Base-by-base conservation (phyloP, 2,329 filamentous ascomycete genomes). In the Stagonosporopsis cucurbitacearum region DNA sequence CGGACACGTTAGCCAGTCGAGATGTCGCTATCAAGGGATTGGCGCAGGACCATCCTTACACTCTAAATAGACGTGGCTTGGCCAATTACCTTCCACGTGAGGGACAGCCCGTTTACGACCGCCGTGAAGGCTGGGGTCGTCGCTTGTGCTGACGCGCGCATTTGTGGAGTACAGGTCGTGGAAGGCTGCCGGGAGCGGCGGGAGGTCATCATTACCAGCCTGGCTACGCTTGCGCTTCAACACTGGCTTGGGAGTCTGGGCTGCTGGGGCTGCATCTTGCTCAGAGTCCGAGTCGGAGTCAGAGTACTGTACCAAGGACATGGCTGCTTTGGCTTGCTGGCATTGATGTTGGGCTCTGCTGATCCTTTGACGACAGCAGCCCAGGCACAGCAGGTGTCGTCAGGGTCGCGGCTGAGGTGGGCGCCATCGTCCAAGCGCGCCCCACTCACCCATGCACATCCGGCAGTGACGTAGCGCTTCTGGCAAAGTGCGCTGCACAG, bases 61-160 rank as follows among this genome's bases (percentile, higher is more conserved):
- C 79, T 98, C 94, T 53, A 96, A 81, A 74, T 96, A 98, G 41
- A 98, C 73, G 76, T 98, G 94, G 30, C 88, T 92, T 1, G 94
- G 92, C 95, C 95, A 99, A 74, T 92, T 91, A 57, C 95, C 95
- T 56, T 87, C 85, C 23, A 94, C 81, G 76, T 99, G 95, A 22
- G 94, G 93, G 44, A 87, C 90, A 54, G 88, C 84, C 37, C 95
- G 86, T 71, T 88, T 91, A 41, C 94, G 87, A 50, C 95, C 95
- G 28, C 89, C 89, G 74, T 99, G 95, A 54, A 98, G 81, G 57
- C 83, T 82, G 1, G 94, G 92, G 70, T 96, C 90, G 76, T 98
- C 95, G 65, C 81, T 82, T 36, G 88, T 88, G 75, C 89, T 91
- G 60, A 89, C 81, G 59, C 94, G 87, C 47, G 90, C 88, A 36